Percentiles rank a stretch among this genome's conserved stretches.
Conservation (phyloP, 768 basidiomycete species). For the Tricholoma matsutake region DNA sequence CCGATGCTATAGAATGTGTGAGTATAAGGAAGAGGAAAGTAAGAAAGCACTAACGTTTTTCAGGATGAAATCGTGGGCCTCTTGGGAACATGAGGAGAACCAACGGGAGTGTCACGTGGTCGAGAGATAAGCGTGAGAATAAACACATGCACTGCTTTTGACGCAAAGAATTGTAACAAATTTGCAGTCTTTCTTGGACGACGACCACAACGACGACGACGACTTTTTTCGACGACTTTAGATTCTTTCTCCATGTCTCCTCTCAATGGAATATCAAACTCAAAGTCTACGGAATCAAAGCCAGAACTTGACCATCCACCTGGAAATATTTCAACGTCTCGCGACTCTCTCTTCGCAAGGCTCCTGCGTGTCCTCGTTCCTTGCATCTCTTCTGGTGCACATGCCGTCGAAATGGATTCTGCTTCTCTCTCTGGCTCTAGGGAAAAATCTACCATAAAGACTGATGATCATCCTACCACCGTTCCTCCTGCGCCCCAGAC, state of each 20-base stretch:
- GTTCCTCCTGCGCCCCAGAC: constrained; percentile 3
- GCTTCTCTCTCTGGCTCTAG: constrained; percentile 21
- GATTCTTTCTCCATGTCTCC: no score
- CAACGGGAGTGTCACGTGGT: background rate
- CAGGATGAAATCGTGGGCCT: constrained; percentile 43
- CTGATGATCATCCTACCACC: no score
- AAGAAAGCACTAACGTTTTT: constrained; percentile 29
- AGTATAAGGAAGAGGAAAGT: background rate
- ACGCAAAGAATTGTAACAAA: no score
- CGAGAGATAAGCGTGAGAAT: constrained; percentile 3
- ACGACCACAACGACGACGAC: no score
- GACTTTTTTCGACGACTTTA: no score
- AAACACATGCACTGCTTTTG: background rate
- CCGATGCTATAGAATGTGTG: constrained; percentile 33
- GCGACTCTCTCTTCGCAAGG: constrained; percentile 55
- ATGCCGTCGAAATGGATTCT: constrained; percentile 41
- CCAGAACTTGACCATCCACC: no score
- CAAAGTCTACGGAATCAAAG: no score
- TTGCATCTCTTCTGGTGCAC: constrained; percentile 53
- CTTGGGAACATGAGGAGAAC: constrained; percentile 40
- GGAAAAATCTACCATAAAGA: no score
- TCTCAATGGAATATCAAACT: no score
- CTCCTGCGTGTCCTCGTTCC: constrained; percentile 63
- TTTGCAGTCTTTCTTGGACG: no score
- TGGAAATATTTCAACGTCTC: no score